phyloP scores from a whole-genome alignment of 1,139 yeast genomes.

The Zygosaccharomyces sapae region DNA sequence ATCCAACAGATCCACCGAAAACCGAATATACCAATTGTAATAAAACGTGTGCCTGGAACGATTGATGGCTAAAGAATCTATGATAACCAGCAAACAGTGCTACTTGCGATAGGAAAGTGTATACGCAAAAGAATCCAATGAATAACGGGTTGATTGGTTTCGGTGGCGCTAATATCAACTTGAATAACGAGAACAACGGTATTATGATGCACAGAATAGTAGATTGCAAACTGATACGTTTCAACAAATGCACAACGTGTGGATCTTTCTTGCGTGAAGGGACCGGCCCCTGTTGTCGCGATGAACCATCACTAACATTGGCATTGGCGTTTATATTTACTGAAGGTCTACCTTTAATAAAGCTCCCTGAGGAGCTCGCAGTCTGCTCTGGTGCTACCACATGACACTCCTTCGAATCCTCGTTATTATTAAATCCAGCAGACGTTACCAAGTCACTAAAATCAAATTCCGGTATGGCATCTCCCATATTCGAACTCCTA shows the following conservation, averaged over 20 bases:
- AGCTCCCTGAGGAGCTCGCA: constrained; percentile 1
- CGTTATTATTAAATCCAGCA: constrained; percentile 1
- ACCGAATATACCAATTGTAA: constrained; percentile 47
- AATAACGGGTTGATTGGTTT: constrained; percentile 20
- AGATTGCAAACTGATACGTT: constrained; percentile 25
- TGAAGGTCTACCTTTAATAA: background rate
- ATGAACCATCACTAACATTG: background rate
- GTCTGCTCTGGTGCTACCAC: constrained; percentile 7
- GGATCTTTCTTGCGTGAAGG: constrained; percentile 19
- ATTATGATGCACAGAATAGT: constrained; percentile 24
- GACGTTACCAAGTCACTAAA: constrained; percentile 17
- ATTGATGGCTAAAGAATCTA: constrained; percentile 59
- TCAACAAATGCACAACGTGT: constrained; percentile 25
- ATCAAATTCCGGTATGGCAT: constrained; percentile 26
- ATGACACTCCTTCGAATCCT: constrained; percentile 11
- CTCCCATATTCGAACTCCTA: constrained; percentile 14
- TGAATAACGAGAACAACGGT: constrained; percentile 21
- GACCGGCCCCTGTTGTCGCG: constrained; percentile 5
- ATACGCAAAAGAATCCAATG: constrained; percentile 37
- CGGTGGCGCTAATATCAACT: constrained; percentile 22
- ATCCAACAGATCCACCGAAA: constrained; percentile 57
- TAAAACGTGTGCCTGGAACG: constrained; percentile 41
- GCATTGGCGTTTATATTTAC: background rate
- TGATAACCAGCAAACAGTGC: constrained; percentile 58
- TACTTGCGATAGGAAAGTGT: constrained; percentile 43